Conservation (phyloP, 1,284 basidiomycete genomes). For the Exobasidium cylindrosporum region DNA sequence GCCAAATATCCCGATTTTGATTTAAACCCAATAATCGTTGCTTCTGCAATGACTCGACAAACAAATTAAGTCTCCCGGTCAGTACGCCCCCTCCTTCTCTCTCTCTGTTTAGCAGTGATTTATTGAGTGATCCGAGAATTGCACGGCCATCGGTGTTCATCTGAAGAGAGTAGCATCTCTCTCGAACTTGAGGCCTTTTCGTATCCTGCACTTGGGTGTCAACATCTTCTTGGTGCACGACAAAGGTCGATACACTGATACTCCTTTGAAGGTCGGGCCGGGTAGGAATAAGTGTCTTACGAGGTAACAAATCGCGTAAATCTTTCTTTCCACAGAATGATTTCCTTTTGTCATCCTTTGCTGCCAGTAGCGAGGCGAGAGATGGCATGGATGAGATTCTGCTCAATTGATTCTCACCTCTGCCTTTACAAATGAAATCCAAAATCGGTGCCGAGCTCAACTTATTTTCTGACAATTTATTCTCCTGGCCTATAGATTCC, state of each 20-base stretch:
- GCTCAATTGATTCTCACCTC: background rate
- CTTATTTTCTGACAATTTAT: background rate
- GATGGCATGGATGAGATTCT: conserved; percentile 9
- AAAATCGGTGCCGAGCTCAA: background rate
- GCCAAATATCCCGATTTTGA: conserved; percentile 22
- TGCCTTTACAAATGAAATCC: background rate
- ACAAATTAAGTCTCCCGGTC: too few species aligned
- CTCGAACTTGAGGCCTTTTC: background rate
- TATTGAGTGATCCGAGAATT: too few species aligned
- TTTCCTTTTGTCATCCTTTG: background rate
- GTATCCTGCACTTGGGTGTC: background rate
- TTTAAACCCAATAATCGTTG: background rate
- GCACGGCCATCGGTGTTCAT: background rate
- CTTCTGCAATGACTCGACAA: background rate
- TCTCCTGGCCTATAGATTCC: background rate
- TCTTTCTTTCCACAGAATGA: background rate
- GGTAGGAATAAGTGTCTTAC: background rate
- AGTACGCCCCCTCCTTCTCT: too few species aligned
- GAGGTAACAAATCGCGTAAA: conserved; percentile 3
- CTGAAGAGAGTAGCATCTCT: background rate
- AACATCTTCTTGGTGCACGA: background rate
- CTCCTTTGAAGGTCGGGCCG: background rate
- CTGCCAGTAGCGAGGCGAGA: background rate
- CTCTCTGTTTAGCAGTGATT: too few species aligned
- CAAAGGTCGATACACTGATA: background rate